Conservation (phyloP, 1,284 basidiomycete genomes). For the Volvariella volvacea region DNA sequence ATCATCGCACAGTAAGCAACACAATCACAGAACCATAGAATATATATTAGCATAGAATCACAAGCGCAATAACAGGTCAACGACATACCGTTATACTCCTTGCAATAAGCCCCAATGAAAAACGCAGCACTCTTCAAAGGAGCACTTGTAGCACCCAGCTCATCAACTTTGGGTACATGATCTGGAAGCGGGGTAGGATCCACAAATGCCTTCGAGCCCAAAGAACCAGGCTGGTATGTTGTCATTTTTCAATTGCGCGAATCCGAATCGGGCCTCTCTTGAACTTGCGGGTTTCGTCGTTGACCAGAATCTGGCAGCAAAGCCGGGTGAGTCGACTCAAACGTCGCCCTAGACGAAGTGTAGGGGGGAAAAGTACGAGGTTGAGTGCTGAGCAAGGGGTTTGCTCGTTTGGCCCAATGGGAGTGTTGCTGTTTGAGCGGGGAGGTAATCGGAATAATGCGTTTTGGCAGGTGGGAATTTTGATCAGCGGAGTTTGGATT, state of each 20-base stretch:
- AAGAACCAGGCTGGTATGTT: conserved; percentile 33
- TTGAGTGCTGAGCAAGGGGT: no score
- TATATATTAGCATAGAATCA: background rate
- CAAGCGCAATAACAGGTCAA: conserved; percentile 1
- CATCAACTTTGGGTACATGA: conserved; percentile 77
- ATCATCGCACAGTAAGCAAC: conserved; percentile 5
- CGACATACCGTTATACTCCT: conserved; percentile 89
- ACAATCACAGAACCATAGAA: background rate
- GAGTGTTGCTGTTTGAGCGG: conserved; percentile 6
- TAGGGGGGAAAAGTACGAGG: no score
- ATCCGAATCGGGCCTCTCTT: no score
- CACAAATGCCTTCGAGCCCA: conserved; percentile 20
- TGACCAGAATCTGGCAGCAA: no score
- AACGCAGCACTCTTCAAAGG: conserved; percentile 96
- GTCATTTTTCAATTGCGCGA: conserved; percentile 37
- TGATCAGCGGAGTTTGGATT: conserved; percentile 10
- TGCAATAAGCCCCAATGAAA: conserved; percentile 95
- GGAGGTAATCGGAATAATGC: conserved; percentile 13
- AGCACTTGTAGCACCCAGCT: conserved; percentile 88
- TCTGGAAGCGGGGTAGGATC: conserved; percentile 68
- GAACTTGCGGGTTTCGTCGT: no score
- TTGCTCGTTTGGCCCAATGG: no score
- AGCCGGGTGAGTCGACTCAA: no score
- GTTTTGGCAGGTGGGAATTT: conserved; percentile 17
- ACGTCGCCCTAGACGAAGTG: no score